Base-by-base conservation (phyloP, 2,329 filamentous ascomycete species). In the Cladophialophora chaetospira region DNA sequence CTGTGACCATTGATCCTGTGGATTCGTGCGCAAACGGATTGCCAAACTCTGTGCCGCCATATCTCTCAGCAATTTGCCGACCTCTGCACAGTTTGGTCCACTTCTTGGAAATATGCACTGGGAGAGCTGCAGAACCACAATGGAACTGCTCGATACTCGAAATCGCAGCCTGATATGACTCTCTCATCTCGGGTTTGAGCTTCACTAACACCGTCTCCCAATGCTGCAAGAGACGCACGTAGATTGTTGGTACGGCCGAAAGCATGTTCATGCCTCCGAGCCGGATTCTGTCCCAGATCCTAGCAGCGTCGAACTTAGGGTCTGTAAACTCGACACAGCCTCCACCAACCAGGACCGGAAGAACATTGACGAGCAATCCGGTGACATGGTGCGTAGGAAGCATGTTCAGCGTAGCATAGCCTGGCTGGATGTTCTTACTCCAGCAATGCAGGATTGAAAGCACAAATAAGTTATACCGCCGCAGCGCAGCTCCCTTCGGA, bases 401-500 rank as follows among this genome's bases (percentile, higher is more conserved):
- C 69, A 68, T 36, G 50, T 64, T 65, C 70, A 75, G 52, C 68
- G 68, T 57, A 68, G 72, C 19, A 66, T 69, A 15, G 67, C 49
- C 56, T 40, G 28, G 61, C 57, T 3, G 64, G 19, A 71, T 66
- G 6, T 62, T 64, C 15, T 70, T 65, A 1, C 60, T 51, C 25
- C 69, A 64, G 2, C 60, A 62, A 19, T 68, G 63, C 13, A 40
- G 35, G n/a, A 35, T 38, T 1, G 51, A 43, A 10, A 52, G 62
- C 4, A 60, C 65, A 19, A 67, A 62, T 9, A 61, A 31, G 26
- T 48, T 49, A 5, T 45, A 51, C n/a, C 63, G 50, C 10, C 63
- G 53, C 31, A 44, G 52, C 13, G 86, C 81, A 10, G 85, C 81
- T 1, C 83, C 85, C 57, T 84, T 83, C 0, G 82, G 81, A 46